These are phyloP conservation scores for Arachnopeziza araneosa DNA, from an alignment of 2,329 filamentous ascomycete genomes.

Conservation along the genomic window DNA sequence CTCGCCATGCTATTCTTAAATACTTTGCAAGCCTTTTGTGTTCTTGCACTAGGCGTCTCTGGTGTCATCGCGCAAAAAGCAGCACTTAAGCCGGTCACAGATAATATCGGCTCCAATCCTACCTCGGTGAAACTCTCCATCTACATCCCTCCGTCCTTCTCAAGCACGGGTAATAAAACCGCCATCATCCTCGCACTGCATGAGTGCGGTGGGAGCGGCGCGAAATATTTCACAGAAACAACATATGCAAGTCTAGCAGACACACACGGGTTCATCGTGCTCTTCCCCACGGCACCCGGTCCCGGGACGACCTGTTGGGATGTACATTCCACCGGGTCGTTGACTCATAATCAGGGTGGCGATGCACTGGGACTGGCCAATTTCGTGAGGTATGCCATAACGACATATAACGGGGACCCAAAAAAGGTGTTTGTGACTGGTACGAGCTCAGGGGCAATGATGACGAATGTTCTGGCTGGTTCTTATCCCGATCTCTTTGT, in stretches of 20 bases:
- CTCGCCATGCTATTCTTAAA: too few relatives aligned
- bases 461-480: slow-evolving; percentile 44
- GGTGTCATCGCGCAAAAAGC: too few relatives aligned
- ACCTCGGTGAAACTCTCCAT: too few relatives aligned
- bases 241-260: slow-evolving; percentile 49
- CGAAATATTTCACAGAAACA: slow-evolving; percentile 23
- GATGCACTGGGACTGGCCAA: slow-evolving; percentile 52
- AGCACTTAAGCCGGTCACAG: too few relatives aligned
- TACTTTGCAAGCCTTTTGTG: too few relatives aligned
- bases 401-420: slow-evolving; percentile 45
- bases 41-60: too few relatives aligned
- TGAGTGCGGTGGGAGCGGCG: slow-evolving; percentile 37
- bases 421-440: slow-evolving; percentile 50
- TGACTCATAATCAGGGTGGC: slow-evolving; percentile 51
- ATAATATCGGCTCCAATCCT: too few relatives aligned
- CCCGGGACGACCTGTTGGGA: slow-evolving; percentile 52
- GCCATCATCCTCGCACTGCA: too few relatives aligned
- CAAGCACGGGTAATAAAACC: too few relatives aligned
- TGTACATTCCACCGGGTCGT: slow-evolving; percentile 41
- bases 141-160: too few relatives aligned
- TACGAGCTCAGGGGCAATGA: slow-evolving; percentile 37
- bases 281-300: slow-evolving; percentile 51
- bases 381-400: slow-evolving; percentile 51
- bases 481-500: slow-evolving; percentile 43
- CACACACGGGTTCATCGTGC: slow-evolving; percentile 52